phyloP scores from a whole-genome alignment of 345 rosid species.

The Eucalyptus microcorys region DNA sequence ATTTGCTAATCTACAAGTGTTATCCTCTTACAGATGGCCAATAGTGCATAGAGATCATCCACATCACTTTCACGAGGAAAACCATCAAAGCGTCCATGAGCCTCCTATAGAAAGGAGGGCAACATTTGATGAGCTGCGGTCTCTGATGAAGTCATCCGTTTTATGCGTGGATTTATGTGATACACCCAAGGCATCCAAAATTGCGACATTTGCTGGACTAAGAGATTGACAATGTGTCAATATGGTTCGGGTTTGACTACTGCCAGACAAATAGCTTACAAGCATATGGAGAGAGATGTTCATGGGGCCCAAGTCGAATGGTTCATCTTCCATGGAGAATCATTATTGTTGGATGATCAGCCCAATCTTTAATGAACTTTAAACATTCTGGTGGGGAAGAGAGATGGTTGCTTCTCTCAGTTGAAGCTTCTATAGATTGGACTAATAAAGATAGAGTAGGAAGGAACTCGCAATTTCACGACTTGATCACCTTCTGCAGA shows the following conservation, averaged over 20 bases:
- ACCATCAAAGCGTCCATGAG: not conserved
- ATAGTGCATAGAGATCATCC: not conserved
- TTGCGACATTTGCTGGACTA: not conserved
- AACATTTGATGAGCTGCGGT: not conserved
- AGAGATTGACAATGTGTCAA: not conserved
- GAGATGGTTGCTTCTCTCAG: not conserved
- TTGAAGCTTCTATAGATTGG: not conserved
- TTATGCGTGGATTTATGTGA: not conserved
- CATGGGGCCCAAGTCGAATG: not conserved
- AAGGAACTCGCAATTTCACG: not conserved
- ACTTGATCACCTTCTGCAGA: not conserved
- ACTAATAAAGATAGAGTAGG: not conserved
- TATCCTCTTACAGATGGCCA: not conserved
- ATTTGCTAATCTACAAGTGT: not conserved
- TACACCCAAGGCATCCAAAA: not conserved
- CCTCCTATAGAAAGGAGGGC: not conserved
- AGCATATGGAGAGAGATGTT: not conserved
- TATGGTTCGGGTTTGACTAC: not conserved
- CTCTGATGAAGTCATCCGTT: not conserved
- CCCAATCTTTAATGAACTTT: not conserved
- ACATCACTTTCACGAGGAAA: not conserved
- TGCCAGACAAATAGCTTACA: not conserved
- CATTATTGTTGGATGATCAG: not conserved
- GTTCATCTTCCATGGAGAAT: not conserved
- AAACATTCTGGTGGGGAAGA: not conserved